Conservation (phyloP, 805 yeast genomes). For the Pichia cephalocereana region DNA sequence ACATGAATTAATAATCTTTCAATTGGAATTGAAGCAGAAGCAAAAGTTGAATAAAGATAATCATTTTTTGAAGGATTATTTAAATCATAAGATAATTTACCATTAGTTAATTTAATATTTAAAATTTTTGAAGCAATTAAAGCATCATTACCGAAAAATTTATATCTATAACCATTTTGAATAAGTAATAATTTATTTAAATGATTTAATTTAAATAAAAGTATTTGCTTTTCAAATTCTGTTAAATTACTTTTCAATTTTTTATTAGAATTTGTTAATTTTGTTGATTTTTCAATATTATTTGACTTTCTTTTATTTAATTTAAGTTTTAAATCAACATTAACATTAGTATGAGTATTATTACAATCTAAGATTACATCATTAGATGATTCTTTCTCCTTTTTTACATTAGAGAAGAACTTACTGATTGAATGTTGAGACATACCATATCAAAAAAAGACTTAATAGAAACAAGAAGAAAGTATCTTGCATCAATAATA, state of each 20-base stretch:
- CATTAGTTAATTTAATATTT: slow-evolving; percentile 65
- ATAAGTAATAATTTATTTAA: slow-evolving; percentile 66
- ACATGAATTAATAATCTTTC: slow-evolving; percentile 65
- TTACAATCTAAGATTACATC: too few relatives aligned
- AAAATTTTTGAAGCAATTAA: slow-evolving; percentile 52
- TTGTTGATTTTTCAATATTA: background rate
- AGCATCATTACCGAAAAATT: slow-evolving; percentile 83
- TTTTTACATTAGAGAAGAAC: slow-evolving; percentile 10
- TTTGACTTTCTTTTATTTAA: background rate
- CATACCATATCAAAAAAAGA: background rate
- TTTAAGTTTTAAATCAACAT: too few relatives aligned
- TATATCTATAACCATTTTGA: slow-evolving; percentile 89
- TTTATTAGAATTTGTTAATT: background rate
- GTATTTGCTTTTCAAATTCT: slow-evolving; percentile 73
- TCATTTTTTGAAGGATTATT: slow-evolving; percentile 33
- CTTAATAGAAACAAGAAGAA: too few relatives aligned
- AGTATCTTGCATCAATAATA: background rate
- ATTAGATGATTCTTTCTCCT: background rate
- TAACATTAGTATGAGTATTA: too few relatives aligned
- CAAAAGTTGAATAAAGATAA: slow-evolving; percentile 45
- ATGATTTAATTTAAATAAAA: slow-evolving; percentile 52
- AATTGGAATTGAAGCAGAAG: slow-evolving; percentile 83
- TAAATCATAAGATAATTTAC: slow-evolving; percentile 46
- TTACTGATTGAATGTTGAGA: slow-evolving; percentile 18
- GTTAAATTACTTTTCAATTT: slow-evolving; percentile 33